Base-by-base conservation (phyloP, 192 early-diverging fungal species). In the Helicostylum pulchrum region DNA sequence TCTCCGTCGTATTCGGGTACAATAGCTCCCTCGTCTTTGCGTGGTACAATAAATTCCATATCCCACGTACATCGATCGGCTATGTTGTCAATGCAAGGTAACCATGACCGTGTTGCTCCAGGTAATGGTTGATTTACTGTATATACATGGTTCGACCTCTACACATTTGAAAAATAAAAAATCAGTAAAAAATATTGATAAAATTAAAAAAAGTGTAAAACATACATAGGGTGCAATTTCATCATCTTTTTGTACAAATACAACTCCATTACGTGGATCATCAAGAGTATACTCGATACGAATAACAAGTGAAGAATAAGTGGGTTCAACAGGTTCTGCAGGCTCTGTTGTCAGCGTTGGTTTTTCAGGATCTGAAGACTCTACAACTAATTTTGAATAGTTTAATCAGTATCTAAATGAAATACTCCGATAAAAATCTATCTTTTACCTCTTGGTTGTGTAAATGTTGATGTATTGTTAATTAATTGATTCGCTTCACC, bases 31-130 rank as follows among this genome's bases (percentile, higher is more conserved):
- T 59, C 66, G 65, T 77, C 71, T 60, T 60, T 56, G 23, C 82
- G 74, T 14, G 89, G 85, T 14, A 92, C 84, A 5, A 84, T 83
- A 53, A 87, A 87, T 34, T 86, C 81, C 66, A 94, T 75, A 61
- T 92, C 90, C 92, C 92, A 94, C 9, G 90, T 92, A 21, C 81
- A 85, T 56, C 86, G 64, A 30, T 87, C 86, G 30, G 80, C 73
- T 21, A 87, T 53, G 17, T 72, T 66, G 65, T 94, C 91, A 43
- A 92, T 62, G 55, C 91, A 94, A 12, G 92, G 92, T 42, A 94
- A 70, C 91, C 91, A 93, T 36, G 78, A 55, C 6, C 92, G 83
- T 7, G 90, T 82, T 17, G 76, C 75, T 8, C 91, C 88, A 26
- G 88, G 86, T 10, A 85, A 55, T 23, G 85, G 77, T 30, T 80